Percentiles rank a stretch among this genome's conserved stretches.
Conservation (phyloP, 73 alveolate species). For the Stentor roeselii region DNA sequence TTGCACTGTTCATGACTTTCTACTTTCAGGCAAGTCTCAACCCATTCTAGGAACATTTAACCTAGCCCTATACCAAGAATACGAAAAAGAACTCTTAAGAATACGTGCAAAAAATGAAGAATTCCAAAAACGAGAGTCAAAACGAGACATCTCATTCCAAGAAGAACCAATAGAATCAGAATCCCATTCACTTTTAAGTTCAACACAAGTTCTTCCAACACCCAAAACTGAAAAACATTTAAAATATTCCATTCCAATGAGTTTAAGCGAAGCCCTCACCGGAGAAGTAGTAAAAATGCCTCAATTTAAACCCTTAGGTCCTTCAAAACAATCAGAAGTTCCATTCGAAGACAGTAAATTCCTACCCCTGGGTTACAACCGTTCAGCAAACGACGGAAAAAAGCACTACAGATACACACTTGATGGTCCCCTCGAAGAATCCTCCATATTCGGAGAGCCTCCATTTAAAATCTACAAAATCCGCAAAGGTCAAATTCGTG, state of each 20-base stretch:
- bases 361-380: slow-evolving; percentile 53
- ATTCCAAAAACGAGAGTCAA: neutral
- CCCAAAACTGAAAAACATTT: neutral
- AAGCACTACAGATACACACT: slow-evolving; percentile 83
- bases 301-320: no score
- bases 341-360: no score
- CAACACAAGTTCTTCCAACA: neutral
- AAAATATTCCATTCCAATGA: neutral
- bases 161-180: neutral
- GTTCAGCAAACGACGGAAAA: slow-evolving; percentile 34
- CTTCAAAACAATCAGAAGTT: no score
- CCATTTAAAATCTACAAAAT: slow-evolving; percentile 43
- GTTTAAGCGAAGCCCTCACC: slow-evolving; percentile 10
- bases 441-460: slow-evolving; percentile 41
- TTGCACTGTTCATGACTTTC: slow-evolving; percentile 85
- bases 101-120: neutral
- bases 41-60: slow-evolving; percentile 89
- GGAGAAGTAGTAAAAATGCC: neutral
- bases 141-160: no score
- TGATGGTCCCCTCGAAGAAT: slow-evolving; percentile 72
- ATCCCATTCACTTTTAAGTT: no score
- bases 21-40: slow-evolving; percentile 77
- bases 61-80: no score
- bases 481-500: slow-evolving; percentile 61
- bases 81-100: no score